Evolutionary conservation across 2,329 filamentous ascomycete genomes (phyloP).

Genomic region (Exutisphaerella laricina): DNA sequence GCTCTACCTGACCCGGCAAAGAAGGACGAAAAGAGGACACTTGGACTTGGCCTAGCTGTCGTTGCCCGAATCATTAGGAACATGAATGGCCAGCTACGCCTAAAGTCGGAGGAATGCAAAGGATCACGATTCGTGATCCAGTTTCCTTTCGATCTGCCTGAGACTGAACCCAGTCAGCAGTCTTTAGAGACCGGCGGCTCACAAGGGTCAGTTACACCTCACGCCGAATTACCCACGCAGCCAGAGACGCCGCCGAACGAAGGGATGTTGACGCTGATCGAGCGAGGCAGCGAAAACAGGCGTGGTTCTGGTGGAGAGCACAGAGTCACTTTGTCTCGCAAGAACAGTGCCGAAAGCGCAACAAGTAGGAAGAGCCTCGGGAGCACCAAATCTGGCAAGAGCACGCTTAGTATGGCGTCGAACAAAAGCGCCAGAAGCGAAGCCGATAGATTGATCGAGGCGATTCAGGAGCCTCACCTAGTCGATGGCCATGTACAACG

Average conservation of each 20-base stretch:
- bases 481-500: conserved; percentile 26
- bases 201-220: conserved; percentile 26
- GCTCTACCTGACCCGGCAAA: conserved; percentile 28
- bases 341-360: conserved; percentile 41
- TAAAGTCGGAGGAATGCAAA: conserved; percentile 77
- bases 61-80: conserved; percentile 84
- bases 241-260: conserved; percentile 16
- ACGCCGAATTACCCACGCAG: conserved; percentile 9
- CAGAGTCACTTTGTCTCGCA: conserved; percentile 23
- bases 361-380: conserved; percentile 48
- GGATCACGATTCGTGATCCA: conserved; percentile 79
- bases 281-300: conserved; percentile 37
- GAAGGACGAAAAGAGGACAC: conserved; percentile 39
- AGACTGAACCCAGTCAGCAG: conserved; percentile 26
- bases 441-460: conserved; percentile 65
- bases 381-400: conserved; percentile 39
- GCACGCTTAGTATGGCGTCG: conserved; percentile 29
- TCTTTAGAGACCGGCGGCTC: conserved; percentile 14
- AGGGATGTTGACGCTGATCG: conserved; percentile 59
- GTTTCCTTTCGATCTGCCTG: conserved; percentile 65
- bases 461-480: conserved; percentile 56
- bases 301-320: conserved; percentile 15
- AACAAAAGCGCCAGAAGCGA: conserved; percentile 51
- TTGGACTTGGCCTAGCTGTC: conserved; percentile 79
- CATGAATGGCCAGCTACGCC: conserved; percentile 79